Evolutionary conservation across 1,284 basidiomycete species (phyloP), one percentile per base, ranked within the genome.

Genomic region (Ceratobasidium sp.): DNA sequence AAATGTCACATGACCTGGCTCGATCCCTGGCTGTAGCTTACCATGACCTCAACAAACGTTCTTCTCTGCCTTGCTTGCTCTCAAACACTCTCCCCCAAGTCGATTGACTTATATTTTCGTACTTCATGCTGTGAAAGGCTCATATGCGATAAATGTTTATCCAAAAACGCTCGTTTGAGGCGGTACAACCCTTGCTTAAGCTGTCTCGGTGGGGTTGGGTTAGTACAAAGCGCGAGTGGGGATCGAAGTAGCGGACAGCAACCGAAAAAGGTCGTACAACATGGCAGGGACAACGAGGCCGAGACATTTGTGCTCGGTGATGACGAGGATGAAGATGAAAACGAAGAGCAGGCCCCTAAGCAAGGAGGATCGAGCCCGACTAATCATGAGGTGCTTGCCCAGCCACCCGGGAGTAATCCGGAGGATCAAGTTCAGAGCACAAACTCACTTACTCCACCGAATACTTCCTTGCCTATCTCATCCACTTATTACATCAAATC

Each of bases 221-320:
- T 74, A 1, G 73, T 72, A 3, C 71, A 58, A 59, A 55, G 39
- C 32, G 59, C 46, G 14, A 71, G 32, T 23, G 71, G 64, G 64
- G 57, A 69, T 58, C 36, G 46, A 48, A 58, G 59, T 36, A 34
- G 52, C 28, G 32, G 57, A 41, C 39, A 45, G 18, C 46, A 53
- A n/a, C 41, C 34, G 58, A 73, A 59, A 34, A 55, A 36, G 41
- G 32, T 39, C 10, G 70, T 62, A 16, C 73, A 74, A 50, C 32
- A 62, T 36, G 67, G 62, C 16, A 67, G 83, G 70, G 74, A 72
- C 14, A 62, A 64, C 21, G 69, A 69, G 12, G 64, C 59, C 36
- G 62, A 71, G 69, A 61, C 46, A 21, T 92, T 89, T 78, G 81
- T 88, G 0, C 76, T 92, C 3, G 90, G 87, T 14, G 88, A 88